Base-by-base conservation (phyloP, 2,329 filamentous ascomycete genomes). In the Thielaviopsis populi region DNA sequence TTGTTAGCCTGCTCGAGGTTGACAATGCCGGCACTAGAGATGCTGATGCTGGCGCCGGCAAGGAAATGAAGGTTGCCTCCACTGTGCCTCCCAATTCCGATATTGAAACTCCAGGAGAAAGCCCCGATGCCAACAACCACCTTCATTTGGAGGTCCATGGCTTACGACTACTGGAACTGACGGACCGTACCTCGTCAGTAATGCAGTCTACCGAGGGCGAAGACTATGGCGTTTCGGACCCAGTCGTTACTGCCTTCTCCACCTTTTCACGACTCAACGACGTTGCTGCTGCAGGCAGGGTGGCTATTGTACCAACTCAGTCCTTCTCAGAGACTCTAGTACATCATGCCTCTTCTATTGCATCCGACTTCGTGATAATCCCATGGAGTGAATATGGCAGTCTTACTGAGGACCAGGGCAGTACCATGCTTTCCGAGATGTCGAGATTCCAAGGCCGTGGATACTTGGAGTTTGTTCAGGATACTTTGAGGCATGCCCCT, bases 101-200 rank as follows among this genome's bases (percentile, higher is more conserved):
- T 24, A 17, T 66, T 22, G 64, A 66, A 59, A 58, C 61, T 15
- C 46, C 61, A 4, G 48, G 61, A 22, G 43, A 58, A 40, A 40
- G 19, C 8, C 19, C 48, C 8, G 30, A 46, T 27, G 15, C 13
- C 1, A 41, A 17, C 15, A 53, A 63, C 27, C 63, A 63, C 62
- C 67, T 61, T 43, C 80, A 83, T 0, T 78, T 92, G 0, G 81
- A 88, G 70, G 86, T 91, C 0, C 89, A 95, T 69, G 92, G 91
- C 40, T 76, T 96, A n/a, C 87, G 91, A 15, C 80, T 97, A 17
- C 75, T 95, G 59, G 89, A 95, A 71, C 81, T 97, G 13, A 95
- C 89, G 0, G 91, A 96, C 69, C 90, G 92, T 80, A 88, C 89
- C 50, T 96, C 92, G 0, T 91, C 91, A 19, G 92, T 96, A 69